These are phyloP conservation scores for Picochlorum sp. DNA, from an alignment of 139 green algal genomes.

Conservation along the genomic window DNA sequence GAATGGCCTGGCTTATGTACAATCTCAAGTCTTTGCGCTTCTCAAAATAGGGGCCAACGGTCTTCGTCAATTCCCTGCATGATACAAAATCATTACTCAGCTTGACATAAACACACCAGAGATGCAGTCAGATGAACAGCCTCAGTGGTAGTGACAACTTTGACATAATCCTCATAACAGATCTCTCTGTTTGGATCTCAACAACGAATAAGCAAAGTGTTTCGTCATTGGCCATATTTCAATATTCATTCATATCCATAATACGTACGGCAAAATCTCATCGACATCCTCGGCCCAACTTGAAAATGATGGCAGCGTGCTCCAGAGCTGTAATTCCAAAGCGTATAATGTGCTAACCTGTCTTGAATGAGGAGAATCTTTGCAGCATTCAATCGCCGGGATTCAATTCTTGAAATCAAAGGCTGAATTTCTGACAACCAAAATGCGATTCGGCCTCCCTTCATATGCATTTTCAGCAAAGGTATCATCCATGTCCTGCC, in stretches of 20 bases:
- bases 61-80: conserved; percentile 24
- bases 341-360: conserved; percentile 47
- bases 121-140: not conserved
- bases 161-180: conserved; percentile 10
- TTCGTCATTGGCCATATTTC: conserved; percentile 18
- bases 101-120: too few relatives aligned
- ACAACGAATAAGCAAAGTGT: conserved; percentile 36
- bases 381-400: conserved; percentile 5
- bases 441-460: conserved; percentile 37
- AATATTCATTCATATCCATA: not conserved
- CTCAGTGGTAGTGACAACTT: conserved; percentile 57
- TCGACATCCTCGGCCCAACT: conserved; percentile 59
- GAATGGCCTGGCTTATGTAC: conserved; percentile 47
- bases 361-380: conserved; percentile 4
- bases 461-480: conserved; percentile 62
- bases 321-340: conserved; percentile 72
- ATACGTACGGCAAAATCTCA: conserved; percentile 24
- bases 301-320: conserved; percentile 67
- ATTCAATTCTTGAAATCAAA: conserved; percentile 47
- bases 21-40: conserved; percentile 55
- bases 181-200: conserved; percentile 30
- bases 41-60: conserved; percentile 52
- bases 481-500: conserved; percentile 85
- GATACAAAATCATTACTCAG: not conserved
- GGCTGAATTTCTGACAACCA: conserved; percentile 66